Evolutionary conservation across 306 rosid species (phyloP), one percentile per base, ranked within the genome.

Genomic region (Corylus heterophylla): DNA sequence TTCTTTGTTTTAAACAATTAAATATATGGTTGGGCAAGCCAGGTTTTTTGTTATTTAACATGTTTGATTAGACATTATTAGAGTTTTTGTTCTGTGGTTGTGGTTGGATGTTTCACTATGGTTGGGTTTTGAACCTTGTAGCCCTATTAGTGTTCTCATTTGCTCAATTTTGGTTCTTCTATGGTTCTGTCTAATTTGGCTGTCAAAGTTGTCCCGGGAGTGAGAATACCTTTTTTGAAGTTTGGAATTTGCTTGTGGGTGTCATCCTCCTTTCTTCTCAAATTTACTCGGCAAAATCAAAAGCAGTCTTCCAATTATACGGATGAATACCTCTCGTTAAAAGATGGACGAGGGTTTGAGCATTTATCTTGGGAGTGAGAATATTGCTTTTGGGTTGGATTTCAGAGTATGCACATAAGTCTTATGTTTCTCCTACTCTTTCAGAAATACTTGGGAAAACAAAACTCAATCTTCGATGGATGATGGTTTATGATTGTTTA

Each of bases 1-100:
- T 76, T 75, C 18, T 83, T 83, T 80, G 68, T 71, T 77, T 77
- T 67, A 20, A 64, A 25, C 70, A 74, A 72, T 55, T 63, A 45
- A 80, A 54, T 61, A 69, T 73, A 12, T 74, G 76, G n/a, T 74
- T 63, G 63, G 81, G 22, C 69, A 44, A 50, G 64, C 37, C 27
- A 59, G 27, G 52, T 37, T 13, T 70, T 29, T 66, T 76, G 78
- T 9, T 54, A 51, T 52, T 47, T 76, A 70, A 37, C 59, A 81
- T 74, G 85, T 64, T 61, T 27, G 11, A 64, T 64, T n/a, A 17
- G 71, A 66, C 48, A 66, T 37, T 8, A 5, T 35, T 66, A 35
- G 71, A 66, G 8, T 39, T 37, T 66, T 66, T 37, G 45, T 66
- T 7, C 71, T 17, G 49, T 37, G 49, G 49, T 18, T 39, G 25